Evolutionary conservation across 768 basidiomycete species (phyloP).

Genomic region (Sarcomyxa edulis): DNA sequence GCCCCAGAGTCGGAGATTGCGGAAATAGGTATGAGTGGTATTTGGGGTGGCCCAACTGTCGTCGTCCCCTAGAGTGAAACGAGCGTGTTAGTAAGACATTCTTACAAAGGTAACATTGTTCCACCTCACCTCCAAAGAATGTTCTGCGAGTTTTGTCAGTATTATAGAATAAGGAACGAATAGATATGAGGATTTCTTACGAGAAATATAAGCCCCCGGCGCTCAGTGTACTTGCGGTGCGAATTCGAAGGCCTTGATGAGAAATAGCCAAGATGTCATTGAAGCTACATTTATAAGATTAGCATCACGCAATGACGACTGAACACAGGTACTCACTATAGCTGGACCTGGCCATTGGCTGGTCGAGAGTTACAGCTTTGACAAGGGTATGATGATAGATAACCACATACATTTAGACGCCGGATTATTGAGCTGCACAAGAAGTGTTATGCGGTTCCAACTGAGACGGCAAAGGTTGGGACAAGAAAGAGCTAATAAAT

Average conservation of each 20-base stretch:
- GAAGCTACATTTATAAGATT: constrained; percentile 35
- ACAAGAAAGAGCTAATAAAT: constrained; percentile 1
- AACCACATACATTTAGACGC: too few relatives aligned
- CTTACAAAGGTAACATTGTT: neutral
- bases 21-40: constrained; percentile 69
- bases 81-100: constrained; percentile 9
- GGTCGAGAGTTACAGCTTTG: too few relatives aligned
- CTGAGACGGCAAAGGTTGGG: constrained; percentile 20
- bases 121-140: constrained; percentile 67
- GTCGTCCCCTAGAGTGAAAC: constrained; percentile 49
- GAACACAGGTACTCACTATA: constrained; percentile 48
- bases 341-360: constrained; percentile 72
- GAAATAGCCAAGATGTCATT: constrained; percentile 62
- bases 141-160: constrained; percentile 37
- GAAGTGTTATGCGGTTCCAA: constrained; percentile 69
- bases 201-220: constrained; percentile 78
- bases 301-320: neutral
- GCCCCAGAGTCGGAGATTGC: constrained; percentile 66
- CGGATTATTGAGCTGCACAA: constrained; percentile 71
- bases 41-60: constrained; percentile 65
- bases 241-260: constrained; percentile 60
- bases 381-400: too few relatives aligned
- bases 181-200: constrained; percentile 34
- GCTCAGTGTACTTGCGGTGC: constrained; percentile 43
- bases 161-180: constrained; percentile 2